Base-by-base conservation (phyloP, 2,329 filamentous ascomycete species). In the Sporothrix globosa region DNA sequence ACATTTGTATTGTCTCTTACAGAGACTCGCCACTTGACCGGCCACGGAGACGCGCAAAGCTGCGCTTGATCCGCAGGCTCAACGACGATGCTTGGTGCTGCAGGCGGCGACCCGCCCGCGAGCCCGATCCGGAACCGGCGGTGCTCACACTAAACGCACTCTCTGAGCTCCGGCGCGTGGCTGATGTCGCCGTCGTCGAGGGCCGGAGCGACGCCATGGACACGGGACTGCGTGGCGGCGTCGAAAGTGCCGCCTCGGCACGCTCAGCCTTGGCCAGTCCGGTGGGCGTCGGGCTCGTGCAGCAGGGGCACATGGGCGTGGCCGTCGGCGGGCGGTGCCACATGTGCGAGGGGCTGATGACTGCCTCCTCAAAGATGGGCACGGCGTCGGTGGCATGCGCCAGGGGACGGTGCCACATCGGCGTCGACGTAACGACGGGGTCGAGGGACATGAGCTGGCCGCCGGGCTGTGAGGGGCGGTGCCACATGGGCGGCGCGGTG, bases 361-460 rank as follows among this genome's bases (percentile, higher is more conserved):
- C 63, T 19, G 70, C 63, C 41, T 68, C 70, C 24, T 72, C 68
- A 34, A 72, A 72, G 56, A 72, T 72, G 41, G 68, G 71, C 46
- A 70, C 69, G 44, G 69, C 65, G n/a, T 70, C 63, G 30, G 53
- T 34, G n/a, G 65, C n/a, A 27, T 30, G 30, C n/a, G 50, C 24
- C 63, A 63, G 34, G 1, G 70, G 71, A 52, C 68, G 68, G 56
- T 70, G 48, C 71, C 71, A 72, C 71, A 72, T 70, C n/a, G 71
- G 68, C 41, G 56, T 24, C 10, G 46, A 44, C n/a, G 54, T 24
- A 19, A 68, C 39, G 9, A 52, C 19, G 14, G 71, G 68, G 52
- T 72, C 58, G 21, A 72, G 66, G 13, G 66, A 70, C 24, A 72
- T 70, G 41, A 67, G 56, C 48, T 56, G 56, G 50, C 68, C 52